Evolutionary conservation across 495 filamentous ascomycete species (phyloP).

Genomic region (Hypoxylon cercidicola): DNA sequence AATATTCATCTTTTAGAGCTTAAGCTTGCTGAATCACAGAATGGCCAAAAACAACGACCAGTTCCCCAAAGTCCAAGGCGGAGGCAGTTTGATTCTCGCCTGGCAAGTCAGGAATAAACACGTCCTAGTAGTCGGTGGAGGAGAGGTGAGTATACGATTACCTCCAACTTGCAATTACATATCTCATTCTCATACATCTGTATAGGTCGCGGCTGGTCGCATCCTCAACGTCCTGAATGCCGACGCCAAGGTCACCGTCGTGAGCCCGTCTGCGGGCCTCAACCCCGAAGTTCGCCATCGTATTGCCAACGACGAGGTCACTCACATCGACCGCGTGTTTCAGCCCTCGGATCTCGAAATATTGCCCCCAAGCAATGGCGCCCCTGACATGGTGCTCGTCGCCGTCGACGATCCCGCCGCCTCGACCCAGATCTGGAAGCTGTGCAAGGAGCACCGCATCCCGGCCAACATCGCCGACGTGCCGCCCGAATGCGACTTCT

Average conservation of each 20-base stretch:
- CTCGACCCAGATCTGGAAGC: constrained; percentile 86
- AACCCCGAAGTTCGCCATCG: constrained; percentile 89
- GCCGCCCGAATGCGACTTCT: constrained; percentile 96
- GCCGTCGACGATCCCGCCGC: constrained; percentile 93
- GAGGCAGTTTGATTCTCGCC: constrained; percentile 91
- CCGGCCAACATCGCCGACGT: constrained; percentile 97
- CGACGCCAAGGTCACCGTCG: constrained; percentile 87
- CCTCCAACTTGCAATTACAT: constrained; percentile 4
- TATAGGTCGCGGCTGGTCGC: constrained; percentile 91
- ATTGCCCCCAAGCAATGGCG: constrained; percentile 34
- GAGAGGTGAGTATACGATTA: constrained; percentile 70
- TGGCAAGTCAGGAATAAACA: constrained; percentile 90
- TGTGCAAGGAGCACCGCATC: constrained; percentile 85
- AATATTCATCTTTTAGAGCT: constrained; percentile 6
- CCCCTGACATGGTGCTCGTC: constrained; percentile 80
- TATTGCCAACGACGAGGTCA: constrained; percentile 75
- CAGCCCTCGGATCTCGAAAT: constrained; percentile 80
- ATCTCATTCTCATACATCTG: background rate
- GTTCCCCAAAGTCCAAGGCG: constrained; percentile 85
- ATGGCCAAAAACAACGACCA: constrained; percentile 59
- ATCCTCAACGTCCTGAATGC: constrained; percentile 94
- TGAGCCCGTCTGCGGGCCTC: constrained; percentile 81
- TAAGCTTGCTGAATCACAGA: constrained; percentile 22
- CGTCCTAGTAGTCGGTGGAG: constrained; percentile 90
- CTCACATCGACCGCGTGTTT: constrained; percentile 83